Conservation (phyloP, 1,284 basidiomycete genomes). For the Trichosporon sp. region DNA sequence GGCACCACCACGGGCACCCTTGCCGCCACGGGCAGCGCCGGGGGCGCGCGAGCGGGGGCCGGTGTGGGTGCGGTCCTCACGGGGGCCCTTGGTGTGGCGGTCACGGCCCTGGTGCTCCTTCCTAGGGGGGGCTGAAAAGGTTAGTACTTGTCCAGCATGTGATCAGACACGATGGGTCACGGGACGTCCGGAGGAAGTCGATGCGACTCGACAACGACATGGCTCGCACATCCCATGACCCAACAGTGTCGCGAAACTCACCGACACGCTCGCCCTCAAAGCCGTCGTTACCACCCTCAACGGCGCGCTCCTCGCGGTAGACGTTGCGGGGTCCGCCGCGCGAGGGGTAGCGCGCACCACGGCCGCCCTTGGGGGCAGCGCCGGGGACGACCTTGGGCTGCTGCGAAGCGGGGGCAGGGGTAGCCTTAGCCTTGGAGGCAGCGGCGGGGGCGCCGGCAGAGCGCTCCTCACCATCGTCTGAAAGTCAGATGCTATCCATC, state of each 20-base stretch:
- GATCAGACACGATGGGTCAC: neutral
- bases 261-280: constrained; percentile 57
- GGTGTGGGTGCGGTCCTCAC: constrained; percentile 42
- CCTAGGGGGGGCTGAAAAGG: constrained; percentile 37
- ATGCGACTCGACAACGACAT: neutral
- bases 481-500: neutral
- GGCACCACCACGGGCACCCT: constrained; percentile 40
- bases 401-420: constrained; percentile 38
- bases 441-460: constrained; percentile 33
- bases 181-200: neutral
- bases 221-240: neutral
- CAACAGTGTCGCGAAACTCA: constrained; percentile 35
- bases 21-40: constrained; percentile 45
- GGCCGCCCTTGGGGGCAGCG: constrained; percentile 40
- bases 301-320: constrained; percentile 38
- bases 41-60: constrained; percentile 44
- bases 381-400: constrained; percentile 44
- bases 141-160: neutral
- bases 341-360: constrained; percentile 43
- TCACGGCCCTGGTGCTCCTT: constrained; percentile 46
- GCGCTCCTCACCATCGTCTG: constrained; percentile 51
- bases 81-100: constrained; percentile 54
- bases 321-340: constrained; percentile 52
- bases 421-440: constrained; percentile 41
- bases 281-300: constrained; percentile 42